A percentile compares a stretch with the other conserved stretches of the same genome.
These are phyloP conservation scores for Rhynchospora pubera DNA, from an alignment of 176 grass and related monocot species.

Conservation along the genomic window DNA sequence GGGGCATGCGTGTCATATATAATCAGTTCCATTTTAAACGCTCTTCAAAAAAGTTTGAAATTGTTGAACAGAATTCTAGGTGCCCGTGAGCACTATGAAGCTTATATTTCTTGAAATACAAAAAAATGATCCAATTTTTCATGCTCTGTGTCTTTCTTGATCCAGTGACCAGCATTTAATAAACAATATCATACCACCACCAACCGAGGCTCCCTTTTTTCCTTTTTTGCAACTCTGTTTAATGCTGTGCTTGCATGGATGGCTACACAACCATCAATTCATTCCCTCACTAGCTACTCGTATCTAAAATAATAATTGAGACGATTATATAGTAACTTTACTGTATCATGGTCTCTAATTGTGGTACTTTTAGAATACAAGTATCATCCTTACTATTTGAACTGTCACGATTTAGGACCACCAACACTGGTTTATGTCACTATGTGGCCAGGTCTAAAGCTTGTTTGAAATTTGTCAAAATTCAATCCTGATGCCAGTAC, in stretches of 20 bases:
- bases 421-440: not conserved
- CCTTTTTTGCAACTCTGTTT: not conserved
- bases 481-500: not conserved
- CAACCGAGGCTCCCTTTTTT: not conserved
- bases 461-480: not conserved
- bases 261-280: not conserved
- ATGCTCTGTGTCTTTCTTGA: not conserved
- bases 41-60: not conserved
- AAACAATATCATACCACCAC: not conserved
- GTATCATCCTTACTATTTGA: not conserved
- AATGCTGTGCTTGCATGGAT: constrained; percentile 6
- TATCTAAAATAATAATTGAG: not conserved
- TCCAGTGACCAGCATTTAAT: constrained; percentile 10
- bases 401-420: not conserved
- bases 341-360: not conserved
- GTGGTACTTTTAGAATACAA: not conserved
- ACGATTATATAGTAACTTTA: not conserved
- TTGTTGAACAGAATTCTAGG: not conserved
- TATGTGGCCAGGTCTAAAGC: not conserved
- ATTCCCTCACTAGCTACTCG: not conserved
- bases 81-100: not conserved
- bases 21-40: not conserved
- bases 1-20: not conserved
- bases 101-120: not conserved
- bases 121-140: not conserved